Conservation (phyloP, 139 green algal species). For the Auxenochlorella pyrenoidosa region DNA sequence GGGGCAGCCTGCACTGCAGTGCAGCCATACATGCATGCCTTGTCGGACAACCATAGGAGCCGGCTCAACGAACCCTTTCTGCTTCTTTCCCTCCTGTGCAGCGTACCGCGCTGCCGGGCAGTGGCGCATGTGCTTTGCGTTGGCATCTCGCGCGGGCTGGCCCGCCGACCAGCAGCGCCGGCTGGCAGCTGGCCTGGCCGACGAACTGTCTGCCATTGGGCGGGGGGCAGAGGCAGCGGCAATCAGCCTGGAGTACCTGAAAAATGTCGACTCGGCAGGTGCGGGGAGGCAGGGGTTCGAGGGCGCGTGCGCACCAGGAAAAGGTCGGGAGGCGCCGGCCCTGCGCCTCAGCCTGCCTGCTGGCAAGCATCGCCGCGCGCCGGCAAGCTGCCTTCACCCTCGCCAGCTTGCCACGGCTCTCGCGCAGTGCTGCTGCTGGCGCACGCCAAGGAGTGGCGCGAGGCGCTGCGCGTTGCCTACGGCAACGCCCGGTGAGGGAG, state of each 20-base stretch:
- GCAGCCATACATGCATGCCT: too few relatives aligned
- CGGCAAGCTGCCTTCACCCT: too few relatives aligned
- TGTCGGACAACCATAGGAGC: too few relatives aligned
- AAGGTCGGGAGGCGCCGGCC: too few relatives aligned
- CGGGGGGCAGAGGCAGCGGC: slow-evolving; percentile 68
- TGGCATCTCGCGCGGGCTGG: slow-evolving; percentile 73
- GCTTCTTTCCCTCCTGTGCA: background rate
- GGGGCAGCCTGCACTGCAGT: too few relatives aligned
- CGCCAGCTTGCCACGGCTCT: background rate
- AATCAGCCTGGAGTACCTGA: slow-evolving; percentile 72
- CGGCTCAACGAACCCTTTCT: background rate
- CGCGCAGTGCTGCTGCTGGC: slow-evolving; percentile 67
- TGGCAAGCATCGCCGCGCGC: too few relatives aligned
- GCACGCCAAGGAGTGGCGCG: slow-evolving; percentile 62
- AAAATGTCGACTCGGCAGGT: slow-evolving; percentile 25
- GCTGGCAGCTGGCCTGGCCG: slow-evolving; percentile 73
- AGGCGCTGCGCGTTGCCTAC: slow-evolving; percentile 51
- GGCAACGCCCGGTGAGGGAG: background rate
- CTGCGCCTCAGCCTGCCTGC: too few relatives aligned
- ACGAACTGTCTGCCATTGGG: slow-evolving; percentile 66
- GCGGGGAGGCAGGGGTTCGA: background rate
- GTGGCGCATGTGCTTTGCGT: slow-evolving; percentile 81
- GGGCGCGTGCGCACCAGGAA: background rate
- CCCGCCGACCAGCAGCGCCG: slow-evolving; percentile 17
- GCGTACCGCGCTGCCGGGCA: slow-evolving; percentile 77